Conservation (phyloP, 306 rosid genomes). For the Trifolium fragiferum region DNA sequence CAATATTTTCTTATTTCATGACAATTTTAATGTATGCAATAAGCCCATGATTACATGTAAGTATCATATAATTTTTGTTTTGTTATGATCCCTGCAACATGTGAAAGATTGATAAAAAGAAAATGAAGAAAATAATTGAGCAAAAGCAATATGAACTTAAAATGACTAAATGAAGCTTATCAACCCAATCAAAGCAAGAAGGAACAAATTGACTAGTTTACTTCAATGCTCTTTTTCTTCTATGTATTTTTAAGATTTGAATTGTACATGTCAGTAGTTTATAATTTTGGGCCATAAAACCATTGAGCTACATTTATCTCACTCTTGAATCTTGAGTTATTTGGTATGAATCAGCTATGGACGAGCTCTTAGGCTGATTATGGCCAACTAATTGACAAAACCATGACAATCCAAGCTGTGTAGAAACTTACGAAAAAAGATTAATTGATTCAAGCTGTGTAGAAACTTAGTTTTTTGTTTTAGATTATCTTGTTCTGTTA, state of each 20-base stretch:
- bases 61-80: conserved; percentile 44
- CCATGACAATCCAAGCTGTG: conserved; percentile 27
- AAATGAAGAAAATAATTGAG: conserved; percentile 10
- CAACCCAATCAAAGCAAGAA: conserved; percentile 8
- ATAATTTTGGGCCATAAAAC: conserved; percentile 12
- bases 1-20: conserved; percentile 76
- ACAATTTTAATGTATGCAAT: conserved; percentile 73
- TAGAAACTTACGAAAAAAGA: background rate
- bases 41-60: conserved; percentile 99
- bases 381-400: background rate
- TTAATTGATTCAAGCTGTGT: background rate
- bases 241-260: conserved; percentile 5
- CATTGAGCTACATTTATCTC: conserved; percentile 35
- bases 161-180: conserved; percentile 11
- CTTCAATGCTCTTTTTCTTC: conserved; percentile 9
- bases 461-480: background rate
- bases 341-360: conserved; percentile 29
- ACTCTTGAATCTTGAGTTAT: conserved; percentile 9
- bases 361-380: conserved; percentile 12
- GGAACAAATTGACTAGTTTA: conserved; percentile 9
- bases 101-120: conserved; percentile 13
- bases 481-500: conserved; percentile 21
- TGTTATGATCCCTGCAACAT: conserved; percentile 33
- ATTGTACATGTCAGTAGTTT: background rate
- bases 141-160: conserved; percentile 6